Base-by-base conservation (phyloP, 1,284 basidiomycete genomes). In the Trichosporon ovoides region DNA sequence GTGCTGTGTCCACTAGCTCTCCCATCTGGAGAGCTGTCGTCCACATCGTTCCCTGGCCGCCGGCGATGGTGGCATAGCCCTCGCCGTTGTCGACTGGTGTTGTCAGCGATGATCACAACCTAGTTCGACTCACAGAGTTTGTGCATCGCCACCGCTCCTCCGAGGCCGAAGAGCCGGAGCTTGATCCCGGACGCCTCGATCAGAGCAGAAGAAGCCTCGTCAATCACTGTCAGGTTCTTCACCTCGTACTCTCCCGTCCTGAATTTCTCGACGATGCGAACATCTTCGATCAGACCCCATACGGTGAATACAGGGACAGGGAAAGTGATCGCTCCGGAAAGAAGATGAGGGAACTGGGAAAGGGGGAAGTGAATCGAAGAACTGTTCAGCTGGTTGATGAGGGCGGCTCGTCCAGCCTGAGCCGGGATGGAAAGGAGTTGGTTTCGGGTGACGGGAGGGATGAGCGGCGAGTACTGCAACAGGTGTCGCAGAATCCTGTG, bases 41-140 rank as follows among this genome's bases (percentile, higher is more conserved):
- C 96, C 96, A 99, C 88, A 98, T 97, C 20, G 94, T 98, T 28
- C 96, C 96, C 72, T 92, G 89, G 1, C 91, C 95, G 43, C 96
- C 96, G 0, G 96, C 95, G 64, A 98, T 97, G 11, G 95, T 97
- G 3, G 91, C 94, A 51, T 82, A 85, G 1, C 94, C 95, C 55
- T 95, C 91, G 1, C 96, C 76, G 51, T 74, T 74, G 57, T 77
- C 75, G 58, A 76, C 76, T 77, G 59, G 10, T n/a, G 38, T 19
- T n/a, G 60, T 73, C 62, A 73, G 69, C 66, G 40, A 6, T 1
- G 14, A n/a, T n/a, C n/a, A 3, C 31, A 43, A 40, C 6, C 12
- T 13, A 16, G 16, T 34, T 13, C 24, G 46, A 73, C 82, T 96
- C 90, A 76, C 98, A 98, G 80, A 98, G 85, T 80, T 98, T 98